Evolutionary conservation across 192 early-diverging fungal species (phyloP), one percentile per base, ranked within the genome.

Genomic region (Ambispora gerdemannii): DNA sequence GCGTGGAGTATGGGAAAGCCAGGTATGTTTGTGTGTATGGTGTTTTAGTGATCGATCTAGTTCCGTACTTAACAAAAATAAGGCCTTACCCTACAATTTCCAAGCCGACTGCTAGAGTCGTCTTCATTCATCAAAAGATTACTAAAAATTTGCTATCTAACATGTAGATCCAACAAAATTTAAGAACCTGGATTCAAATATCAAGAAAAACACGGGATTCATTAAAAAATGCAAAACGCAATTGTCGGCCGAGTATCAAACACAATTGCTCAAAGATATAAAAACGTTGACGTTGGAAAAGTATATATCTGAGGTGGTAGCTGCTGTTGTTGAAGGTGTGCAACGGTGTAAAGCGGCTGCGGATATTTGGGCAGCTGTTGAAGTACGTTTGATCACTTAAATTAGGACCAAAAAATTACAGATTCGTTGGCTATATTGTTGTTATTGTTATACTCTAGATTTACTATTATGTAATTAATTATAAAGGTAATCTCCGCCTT

Each of bases 121-220:
- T 28, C 13, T 33, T 28, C 7, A 11, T 50, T 24, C 2, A 50
- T 31, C 27, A 22, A 3, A 22, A n/a, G 2, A 11, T 32, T 7
- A 49, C 31, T 30, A 20, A 32, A 11, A 35, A 20, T 25, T 36
- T 70, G 43, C 8, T 15, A 15, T 22, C 28, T 15, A 35, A 7
- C 3, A 31, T 4, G 27, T 47, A 83, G 82, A 83, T 70, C 67
- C 76, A 7, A 69, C 76, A 31, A 67, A 70, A 49, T 73, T 79
- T 50, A 81, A 81, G 67, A 91, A 85, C 51, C 83, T 98, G 20
- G 97, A 99, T 72, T 90, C 92, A 62, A 96, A 92, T 78, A 93
- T 99, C 55, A 99, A 98, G 76, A 97, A 97, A 83, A 97, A 97
- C 78, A 95, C 92, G 4, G 86, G 89, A 17, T 98, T 99, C 75